Evolutionary conservation across 2,329 filamentous ascomycete species (phyloP), one percentile per base, ranked within the genome.

Genomic region (Aspergillus puulaauensis): DNA sequence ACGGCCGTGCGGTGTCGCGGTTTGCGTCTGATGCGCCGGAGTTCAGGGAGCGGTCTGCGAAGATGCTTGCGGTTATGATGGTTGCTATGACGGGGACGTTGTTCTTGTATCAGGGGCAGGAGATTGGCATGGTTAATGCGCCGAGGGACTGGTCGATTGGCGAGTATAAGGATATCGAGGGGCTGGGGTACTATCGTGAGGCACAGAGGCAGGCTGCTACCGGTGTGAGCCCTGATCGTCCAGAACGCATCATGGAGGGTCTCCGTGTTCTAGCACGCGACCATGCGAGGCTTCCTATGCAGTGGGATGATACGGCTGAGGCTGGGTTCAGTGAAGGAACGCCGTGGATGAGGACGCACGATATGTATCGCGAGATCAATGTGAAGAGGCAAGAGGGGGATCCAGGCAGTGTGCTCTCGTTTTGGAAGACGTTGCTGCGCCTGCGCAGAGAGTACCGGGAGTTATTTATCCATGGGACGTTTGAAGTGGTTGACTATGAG

Each of bases 241-340:
- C 12, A 23, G 41, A 44, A 12, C 17, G 41, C 11, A 23, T 65
- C 31, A 65, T 65, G 64, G 52, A 63, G 12, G 63, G 60, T 43
- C 75, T 89, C 52, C 82, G 85, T 60, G 77, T 80, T 55, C 80
- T 88, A 43, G 85, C 84, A 2, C 61, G 64, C 6, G 64, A 90
- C 68, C 84, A 90, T 68, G 81, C 86, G 14, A 80, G 88, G 15
- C 81, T 85, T 6, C 88, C 88, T 0, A 85, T 91, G 76, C 86
- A 88, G 63, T 91, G 88, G 88, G 78, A 71, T 2, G 73, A 76
- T 1, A 23, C 76, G 0, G 37, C 49, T 12, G 79, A 86, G 61
- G 86, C 83, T 2, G 88, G 88, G 0, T 90, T 90, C 73, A 87
- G 84, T 3, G 73, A 76, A 53, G 65, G 75, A 0, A 73, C 74